Conservation (phyloP, 2,329 filamentous ascomycete species). For the Aureobasidium sp. region DNA sequence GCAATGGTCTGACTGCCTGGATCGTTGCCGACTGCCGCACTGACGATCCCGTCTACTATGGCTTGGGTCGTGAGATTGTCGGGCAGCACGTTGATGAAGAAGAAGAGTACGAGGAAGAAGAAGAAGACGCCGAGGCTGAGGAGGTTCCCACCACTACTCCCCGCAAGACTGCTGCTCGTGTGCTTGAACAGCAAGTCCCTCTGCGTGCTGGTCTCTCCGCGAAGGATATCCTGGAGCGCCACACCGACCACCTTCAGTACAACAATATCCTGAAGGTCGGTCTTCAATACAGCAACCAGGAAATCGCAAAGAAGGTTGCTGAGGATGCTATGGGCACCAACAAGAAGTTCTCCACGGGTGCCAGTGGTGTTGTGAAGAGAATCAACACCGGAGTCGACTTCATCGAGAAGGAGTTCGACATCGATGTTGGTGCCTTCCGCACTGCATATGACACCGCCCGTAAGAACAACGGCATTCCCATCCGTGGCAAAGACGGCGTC, state of each 20-base stretch:
- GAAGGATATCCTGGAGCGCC: not conserved
- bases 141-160: not conserved
- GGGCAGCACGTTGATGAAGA: not conserved
- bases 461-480: not conserved
- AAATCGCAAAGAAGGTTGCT: not conserved
- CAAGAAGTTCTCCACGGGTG: not conserved
- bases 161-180: not conserved
- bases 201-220: not conserved
- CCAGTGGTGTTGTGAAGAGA: not conserved
- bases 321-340: not conserved
- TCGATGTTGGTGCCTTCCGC: not conserved
- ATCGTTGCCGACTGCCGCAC: not conserved
- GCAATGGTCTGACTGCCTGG: not conserved
- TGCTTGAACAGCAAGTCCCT: not conserved
- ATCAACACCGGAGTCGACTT: not conserved
- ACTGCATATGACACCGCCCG: not conserved
- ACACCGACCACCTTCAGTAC: not conserved
- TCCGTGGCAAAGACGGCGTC: not conserved
- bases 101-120: not conserved
- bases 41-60: not conserved
- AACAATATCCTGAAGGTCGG: not conserved
- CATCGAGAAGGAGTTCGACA: not conserved
- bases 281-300: not conserved
- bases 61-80: not conserved
- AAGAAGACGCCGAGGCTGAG: not conserved